A percentile compares a stretch with the other conserved stretches of the same genome.
Evolutionary conservation across 108 stramenopile species (phyloP).

Genomic region (Conticribra guillardii): DNA sequence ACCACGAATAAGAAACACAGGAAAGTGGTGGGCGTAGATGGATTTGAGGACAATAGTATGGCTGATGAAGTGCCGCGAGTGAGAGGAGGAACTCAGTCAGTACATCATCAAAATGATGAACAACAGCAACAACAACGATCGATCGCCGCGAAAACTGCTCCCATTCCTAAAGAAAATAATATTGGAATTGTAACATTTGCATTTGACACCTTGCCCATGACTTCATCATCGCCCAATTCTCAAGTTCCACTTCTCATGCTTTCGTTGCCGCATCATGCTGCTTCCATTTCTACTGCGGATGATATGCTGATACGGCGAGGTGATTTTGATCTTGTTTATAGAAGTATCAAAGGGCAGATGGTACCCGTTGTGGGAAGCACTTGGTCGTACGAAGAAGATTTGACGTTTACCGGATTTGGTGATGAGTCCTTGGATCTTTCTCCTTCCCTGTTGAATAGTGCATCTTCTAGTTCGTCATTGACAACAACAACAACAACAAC

Average conservation of each 20-base stretch:
- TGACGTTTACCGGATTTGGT: constrained; percentile 58
- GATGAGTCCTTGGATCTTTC: constrained; percentile 22
- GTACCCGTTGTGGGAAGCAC: constrained; percentile 68
- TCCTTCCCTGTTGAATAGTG: background rate
- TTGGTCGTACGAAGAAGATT: constrained; percentile 78
- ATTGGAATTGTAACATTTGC: constrained; percentile 69
- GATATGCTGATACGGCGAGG: constrained; percentile 40
- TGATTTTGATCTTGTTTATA: constrained; percentile 71
- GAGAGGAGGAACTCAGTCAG: too few relatives aligned
- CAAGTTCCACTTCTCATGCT: constrained; percentile 72
- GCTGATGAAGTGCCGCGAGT: too few relatives aligned
- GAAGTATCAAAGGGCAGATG: constrained; percentile 82
- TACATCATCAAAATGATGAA: background rate
- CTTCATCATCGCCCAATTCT: constrained; percentile 34
- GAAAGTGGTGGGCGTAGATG: background rate
- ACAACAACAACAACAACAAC: constrained; percentile 3
- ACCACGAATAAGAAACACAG: constrained; percentile 12
- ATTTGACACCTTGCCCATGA: constrained; percentile 60
- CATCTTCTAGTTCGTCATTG: background rate
- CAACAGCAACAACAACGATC: background rate
- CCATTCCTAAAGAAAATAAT: constrained; percentile 27
- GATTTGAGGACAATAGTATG: too few relatives aligned
- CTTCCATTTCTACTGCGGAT: constrained; percentile 53
- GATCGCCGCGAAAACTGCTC: background rate
- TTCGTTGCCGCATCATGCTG: constrained; percentile 85